These are phyloP conservation scores for Rosellinia necatrix DNA, from an alignment of 2,329 filamentous ascomycete species.

Conservation along the genomic window DNA sequence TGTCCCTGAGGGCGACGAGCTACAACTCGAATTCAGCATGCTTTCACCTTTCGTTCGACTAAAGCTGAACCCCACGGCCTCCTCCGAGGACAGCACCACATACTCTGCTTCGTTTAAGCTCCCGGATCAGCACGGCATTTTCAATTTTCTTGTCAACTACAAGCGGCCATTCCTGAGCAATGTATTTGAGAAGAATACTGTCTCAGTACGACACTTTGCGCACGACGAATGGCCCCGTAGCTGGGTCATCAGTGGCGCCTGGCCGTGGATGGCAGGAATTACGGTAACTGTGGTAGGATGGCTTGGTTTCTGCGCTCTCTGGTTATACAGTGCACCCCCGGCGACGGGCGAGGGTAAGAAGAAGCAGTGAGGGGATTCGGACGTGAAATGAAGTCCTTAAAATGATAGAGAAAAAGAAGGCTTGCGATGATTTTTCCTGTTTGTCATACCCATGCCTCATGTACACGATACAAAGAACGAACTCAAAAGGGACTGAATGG, in stretches of 20 bases:
- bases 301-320: slow-evolving; percentile 81
- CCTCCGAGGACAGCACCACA: slow-evolving; percentile 69
- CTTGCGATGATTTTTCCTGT: slow-evolving; percentile 10
- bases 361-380: slow-evolving; percentile 32
- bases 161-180: slow-evolving; percentile 90
- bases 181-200: slow-evolving; percentile 91
- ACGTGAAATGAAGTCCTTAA: neutral
- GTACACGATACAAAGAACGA: neutral
- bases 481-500: neutral
- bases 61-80: slow-evolving; percentile 62
- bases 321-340: slow-evolving; percentile 72
- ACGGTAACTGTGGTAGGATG: slow-evolving; percentile 83
- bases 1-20: slow-evolving; percentile 68
- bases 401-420: slow-evolving; percentile 13
- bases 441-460: slow-evolving; percentile 16
- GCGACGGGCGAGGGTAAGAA: slow-evolving; percentile 35
- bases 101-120: slow-evolving; percentile 79
- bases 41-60: slow-evolving; percentile 96
- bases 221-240: slow-evolving; percentile 96
- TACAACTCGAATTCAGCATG: slow-evolving; percentile 99
- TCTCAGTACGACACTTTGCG: slow-evolving; percentile 93
- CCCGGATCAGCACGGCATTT: slow-evolving; percentile 98
- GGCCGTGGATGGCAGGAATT: slow-evolving; percentile 93
- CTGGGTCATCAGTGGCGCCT: slow-evolving; percentile 86
- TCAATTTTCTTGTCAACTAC: slow-evolving; percentile 98